Evolutionary conservation across 225 moss, liverwort and hornwort genomes (phyloP), one percentile per base, ranked within the genome.

Genomic region (Asterella californica): DNA sequence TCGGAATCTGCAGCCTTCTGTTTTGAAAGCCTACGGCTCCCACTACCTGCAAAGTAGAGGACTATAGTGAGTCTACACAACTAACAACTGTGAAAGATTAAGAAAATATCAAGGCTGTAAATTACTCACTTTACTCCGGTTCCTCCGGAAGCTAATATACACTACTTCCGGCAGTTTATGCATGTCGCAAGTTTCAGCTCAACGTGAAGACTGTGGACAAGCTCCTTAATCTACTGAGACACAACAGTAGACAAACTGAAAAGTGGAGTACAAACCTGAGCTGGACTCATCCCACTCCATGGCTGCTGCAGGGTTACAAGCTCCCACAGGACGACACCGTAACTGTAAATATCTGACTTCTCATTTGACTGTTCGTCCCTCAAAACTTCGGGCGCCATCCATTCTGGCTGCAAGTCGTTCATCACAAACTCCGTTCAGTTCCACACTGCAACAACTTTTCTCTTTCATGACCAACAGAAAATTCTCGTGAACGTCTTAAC

Each of bases 351-450:
- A 64, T 91, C 90, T 30, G 88, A 79, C 65, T 91, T 91, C 71
- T 91, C 90, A 75, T 88, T 88, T 15, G 85, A 82, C 32, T 82
- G 90, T 82, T 90, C 90, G 81, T 87, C 87, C 19, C 90, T 65
- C 67, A 90, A 76, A 45, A 90, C 87, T 85, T 90, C 90, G 27
- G 90, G 90, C 53, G 90, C 90, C 88, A 88, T 90, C 90, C 90
- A 90, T 63, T 90, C 90, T 34, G 90, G 90, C 90, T 90, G 88
- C 84, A 83, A 53, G 25, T 14, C 24, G 54, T 61, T 27, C 29
- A 33, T 48, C 21, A 74, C 32, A 25, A 11, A 47, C 14, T 47
- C 48, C 47, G 4, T 47, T 25, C 21, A 71, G 7, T 27, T 63
- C 63, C 27, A 30, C 12, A 65, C 33, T 33, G 32, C 65, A 17